Evolutionary conservation across 306 rosid species (phyloP), one percentile per base, ranked within the genome.

Genomic region (Cucurbita ficifolia): DNA sequence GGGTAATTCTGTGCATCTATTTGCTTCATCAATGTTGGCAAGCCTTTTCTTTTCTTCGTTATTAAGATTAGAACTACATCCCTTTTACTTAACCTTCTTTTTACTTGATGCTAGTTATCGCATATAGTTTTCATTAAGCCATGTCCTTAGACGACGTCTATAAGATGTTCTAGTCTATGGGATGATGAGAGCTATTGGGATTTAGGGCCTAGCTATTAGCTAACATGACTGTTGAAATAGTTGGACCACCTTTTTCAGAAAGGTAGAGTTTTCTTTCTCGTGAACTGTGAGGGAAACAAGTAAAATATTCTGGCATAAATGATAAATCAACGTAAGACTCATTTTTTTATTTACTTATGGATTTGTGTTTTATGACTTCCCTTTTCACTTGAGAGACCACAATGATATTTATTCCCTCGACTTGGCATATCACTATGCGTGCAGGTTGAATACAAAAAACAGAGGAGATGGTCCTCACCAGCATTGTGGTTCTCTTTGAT

Each of bases 401-500:
- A 4, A 18, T 10, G 8, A 65, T 48, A 43, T 67, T 67, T 42
- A 6, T 16, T 70, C 60, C 60, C 48, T 50, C 0, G 3, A 38
- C 36, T 70, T 70, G 56, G 43, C 48, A n/a, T 35, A 50, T 71
- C 49, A 49, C 40, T 71, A 71, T 52, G 39, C 76, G 57, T 77
- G 67, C 73, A 93, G 98, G 97, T 93, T 75, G 86, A 88, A 80
- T 83, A 90, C 74, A 83, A 75, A 72, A 60, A 59, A 42, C 82
- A 83, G 82, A 85, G 80, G 81, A 70, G 85, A 29, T 29, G 33
- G 92, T 81, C 61, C 14, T 93, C 98, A 48, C 79, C 87, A 62
- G 80, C 78, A 83, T 40, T 77, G 62, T 93, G 94, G 94, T 88
- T 90, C 86, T 88, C 96, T 81, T 81, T 93, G 78, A 78, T 81